Evolutionary conservation across 768 basidiomycete genomes (phyloP).

Genomic region (Terana coerulea): DNA sequence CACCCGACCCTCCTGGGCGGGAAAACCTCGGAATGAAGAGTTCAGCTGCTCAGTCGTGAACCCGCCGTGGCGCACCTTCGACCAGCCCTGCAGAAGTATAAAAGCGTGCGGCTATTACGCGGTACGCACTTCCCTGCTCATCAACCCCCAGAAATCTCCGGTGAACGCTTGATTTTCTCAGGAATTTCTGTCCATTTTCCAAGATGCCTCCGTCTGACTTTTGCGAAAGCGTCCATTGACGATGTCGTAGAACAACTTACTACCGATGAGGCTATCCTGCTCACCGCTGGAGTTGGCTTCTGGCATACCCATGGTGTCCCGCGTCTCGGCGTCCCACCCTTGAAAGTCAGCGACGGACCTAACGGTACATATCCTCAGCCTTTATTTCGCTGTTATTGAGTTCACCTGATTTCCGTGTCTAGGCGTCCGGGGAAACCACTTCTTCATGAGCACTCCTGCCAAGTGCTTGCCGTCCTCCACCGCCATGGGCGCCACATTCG

Average conservation of each 20-base stretch:
- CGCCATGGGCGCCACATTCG: conserved; percentile 73
- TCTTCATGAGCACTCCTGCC: conserved; percentile 79
- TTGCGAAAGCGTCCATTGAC: conserved; percentile 58
- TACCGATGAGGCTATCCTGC: conserved; percentile 67
- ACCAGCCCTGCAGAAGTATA: not conserved
- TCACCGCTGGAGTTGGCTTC: conserved; percentile 72
- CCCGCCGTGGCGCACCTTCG: not conserved
- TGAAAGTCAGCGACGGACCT: conserved; percentile 81
- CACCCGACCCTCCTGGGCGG: conserved; percentile 2
- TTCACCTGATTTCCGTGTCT: not conserved
- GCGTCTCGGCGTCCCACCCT: conserved; percentile 63
- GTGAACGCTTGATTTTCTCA: not conserved
- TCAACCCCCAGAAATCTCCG: not conserved
- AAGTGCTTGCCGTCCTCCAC: conserved; percentile 78
- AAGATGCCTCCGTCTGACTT: conserved; percentile 66
- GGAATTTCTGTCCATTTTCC: not conserved
- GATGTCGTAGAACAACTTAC: conserved; percentile 63
- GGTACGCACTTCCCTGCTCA: not conserved
- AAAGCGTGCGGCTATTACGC: not conserved
- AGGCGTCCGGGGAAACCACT: conserved; percentile 67
- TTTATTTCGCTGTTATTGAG: not conserved
- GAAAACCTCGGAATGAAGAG: conserved; percentile 10
- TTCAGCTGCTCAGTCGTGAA: conserved; percentile 1
- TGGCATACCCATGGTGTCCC: conserved; percentile 71
- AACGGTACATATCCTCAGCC: conserved; percentile 46